Evolutionary conservation across 2,329 filamentous ascomycete genomes (phyloP).

Genomic region (Ophiocordyceps unilateralis): DNA sequence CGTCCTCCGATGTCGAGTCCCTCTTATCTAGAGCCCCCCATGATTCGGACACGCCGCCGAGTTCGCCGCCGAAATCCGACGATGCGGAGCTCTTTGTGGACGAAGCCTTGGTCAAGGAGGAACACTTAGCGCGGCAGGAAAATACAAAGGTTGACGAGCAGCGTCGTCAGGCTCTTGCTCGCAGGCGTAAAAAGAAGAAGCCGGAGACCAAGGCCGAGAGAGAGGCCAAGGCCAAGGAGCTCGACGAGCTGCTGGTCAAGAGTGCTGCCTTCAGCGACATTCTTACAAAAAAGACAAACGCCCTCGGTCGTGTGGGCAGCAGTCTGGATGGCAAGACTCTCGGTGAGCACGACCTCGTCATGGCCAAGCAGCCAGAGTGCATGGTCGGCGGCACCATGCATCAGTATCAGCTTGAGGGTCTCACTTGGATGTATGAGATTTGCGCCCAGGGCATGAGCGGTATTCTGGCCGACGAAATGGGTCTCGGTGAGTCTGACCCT

Average conservation of each 20-base stretch:
- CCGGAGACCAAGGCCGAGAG: constrained; percentile 34
- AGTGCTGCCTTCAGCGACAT: constrained; percentile 45
- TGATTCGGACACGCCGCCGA: constrained; percentile 11
- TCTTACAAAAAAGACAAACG: constrained; percentile 44
- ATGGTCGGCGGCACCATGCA: constrained; percentile 82
- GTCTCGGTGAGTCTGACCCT: constrained; percentile 35
- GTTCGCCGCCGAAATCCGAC: constrained; percentile 6
- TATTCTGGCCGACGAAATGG: constrained; percentile 90
- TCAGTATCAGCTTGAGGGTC: constrained; percentile 80
- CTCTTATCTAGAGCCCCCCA: neutral
- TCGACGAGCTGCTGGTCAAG: constrained; percentile 41
- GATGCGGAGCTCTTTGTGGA: constrained; percentile 2
- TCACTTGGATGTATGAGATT: constrained; percentile 89
- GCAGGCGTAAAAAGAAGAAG: constrained; percentile 32
- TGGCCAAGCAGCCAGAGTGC: constrained; percentile 72
- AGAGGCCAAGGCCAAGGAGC: constrained; percentile 38
- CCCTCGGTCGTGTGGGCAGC: constrained; percentile 42
- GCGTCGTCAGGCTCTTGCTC: constrained; percentile 15
- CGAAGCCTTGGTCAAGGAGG: constrained; percentile 17
- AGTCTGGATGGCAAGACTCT: constrained; percentile 41
- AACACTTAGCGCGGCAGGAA: constrained; percentile 15
- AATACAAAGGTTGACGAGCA: constrained; percentile 34
- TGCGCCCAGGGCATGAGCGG: constrained; percentile 70
- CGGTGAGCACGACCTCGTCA: constrained; percentile 50
- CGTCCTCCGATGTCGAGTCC: neutral